These are phyloP conservation scores for Tetrahymena thermophila DNA, from an alignment of 73 alveolate species.

Conservation along the genomic window DNA sequence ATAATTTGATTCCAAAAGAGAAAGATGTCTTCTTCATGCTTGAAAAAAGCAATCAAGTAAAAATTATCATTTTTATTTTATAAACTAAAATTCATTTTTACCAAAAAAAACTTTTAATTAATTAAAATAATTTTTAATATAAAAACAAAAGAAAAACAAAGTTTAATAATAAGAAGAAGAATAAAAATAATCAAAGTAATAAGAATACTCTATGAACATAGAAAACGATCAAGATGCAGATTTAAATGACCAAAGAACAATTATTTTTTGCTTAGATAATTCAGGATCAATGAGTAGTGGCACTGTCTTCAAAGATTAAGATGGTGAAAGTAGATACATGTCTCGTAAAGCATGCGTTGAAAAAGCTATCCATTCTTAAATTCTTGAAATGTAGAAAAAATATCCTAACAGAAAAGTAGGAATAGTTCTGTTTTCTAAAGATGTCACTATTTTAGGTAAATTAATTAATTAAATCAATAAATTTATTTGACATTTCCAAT, in stretches of 20 bases:
- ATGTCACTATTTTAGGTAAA: conserved; percentile 86
- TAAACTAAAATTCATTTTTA: not conserved
- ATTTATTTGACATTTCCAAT: too few relatives aligned
- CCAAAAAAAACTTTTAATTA: too few relatives aligned
- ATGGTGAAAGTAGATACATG: conserved; percentile 62
- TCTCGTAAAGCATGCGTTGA: conserved; percentile 87
- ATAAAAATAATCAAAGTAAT: not conserved
- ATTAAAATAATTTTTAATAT: not conserved
- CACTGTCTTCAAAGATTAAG: conserved; percentile 61
- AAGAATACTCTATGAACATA: not conserved
- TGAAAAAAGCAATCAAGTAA: not conserved
- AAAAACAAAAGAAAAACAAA: not conserved
- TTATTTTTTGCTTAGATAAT: conserved; percentile 80
- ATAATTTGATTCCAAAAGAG: not conserved
- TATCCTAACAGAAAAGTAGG: conserved; percentile 82
- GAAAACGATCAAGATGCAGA: not conserved
- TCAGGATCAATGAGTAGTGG: conserved; percentile 89
- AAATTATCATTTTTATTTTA: not conserved
- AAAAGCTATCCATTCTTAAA: conserved; percentile 78
- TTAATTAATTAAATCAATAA: conserved; percentile 33
- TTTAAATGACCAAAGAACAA: conserved; percentile 3
- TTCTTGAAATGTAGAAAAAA: conserved; percentile 48
- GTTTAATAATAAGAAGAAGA: not conserved
- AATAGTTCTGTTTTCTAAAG: conserved; percentile 80
- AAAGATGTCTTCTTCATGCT: not conserved